These are phyloP conservation scores for Calocybe gangraenosa DNA, from an alignment of 768 basidiomycete species.

Conservation along the genomic window DNA sequence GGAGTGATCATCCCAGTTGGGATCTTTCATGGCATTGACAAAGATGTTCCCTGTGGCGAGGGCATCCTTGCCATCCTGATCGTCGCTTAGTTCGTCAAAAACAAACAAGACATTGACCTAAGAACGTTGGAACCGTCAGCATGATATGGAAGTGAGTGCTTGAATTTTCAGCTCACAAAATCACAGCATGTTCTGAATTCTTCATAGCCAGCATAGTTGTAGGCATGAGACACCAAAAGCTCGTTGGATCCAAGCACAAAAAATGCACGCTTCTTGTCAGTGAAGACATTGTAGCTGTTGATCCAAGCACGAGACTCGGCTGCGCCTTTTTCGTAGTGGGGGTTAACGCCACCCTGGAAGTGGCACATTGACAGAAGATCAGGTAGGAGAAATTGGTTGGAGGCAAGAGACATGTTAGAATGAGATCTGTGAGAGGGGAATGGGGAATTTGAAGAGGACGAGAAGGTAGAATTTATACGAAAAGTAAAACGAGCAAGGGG, in stretches of 20 bases:
- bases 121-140: conserved; percentile 1
- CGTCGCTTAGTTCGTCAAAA: conserved; percentile 66
- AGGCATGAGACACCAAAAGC: conserved; percentile 58
- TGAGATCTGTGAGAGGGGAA: conserved; percentile 1
- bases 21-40: conserved; percentile 47
- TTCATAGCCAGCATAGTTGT: conserved; percentile 53
- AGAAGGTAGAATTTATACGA: conserved; percentile 6
- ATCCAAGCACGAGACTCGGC: conserved; percentile 61
- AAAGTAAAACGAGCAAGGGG: neutral
- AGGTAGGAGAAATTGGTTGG: conserved; percentile 46
- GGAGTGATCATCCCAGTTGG: conserved; percentile 52
- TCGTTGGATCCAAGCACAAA: conserved; percentile 60
- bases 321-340: conserved; percentile 51
- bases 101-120: conserved; percentile 61
- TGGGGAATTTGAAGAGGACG: neutral
- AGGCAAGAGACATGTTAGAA: conserved; percentile 17
- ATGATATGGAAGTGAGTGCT: neutral
- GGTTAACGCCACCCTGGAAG: conserved; percentile 46
- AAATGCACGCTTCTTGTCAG: conserved; percentile 57
- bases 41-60: conserved; percentile 48
- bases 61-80: conserved; percentile 55
- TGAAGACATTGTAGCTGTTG: conserved; percentile 54
- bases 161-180: conserved; percentile 44
- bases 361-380: conserved; percentile 50
- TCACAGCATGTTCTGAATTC: conserved; percentile 59